These are phyloP conservation scores for Chlorencoelia australis DNA, from an alignment of 2,329 filamentous ascomycete species.

Conservation along the genomic window DNA sequence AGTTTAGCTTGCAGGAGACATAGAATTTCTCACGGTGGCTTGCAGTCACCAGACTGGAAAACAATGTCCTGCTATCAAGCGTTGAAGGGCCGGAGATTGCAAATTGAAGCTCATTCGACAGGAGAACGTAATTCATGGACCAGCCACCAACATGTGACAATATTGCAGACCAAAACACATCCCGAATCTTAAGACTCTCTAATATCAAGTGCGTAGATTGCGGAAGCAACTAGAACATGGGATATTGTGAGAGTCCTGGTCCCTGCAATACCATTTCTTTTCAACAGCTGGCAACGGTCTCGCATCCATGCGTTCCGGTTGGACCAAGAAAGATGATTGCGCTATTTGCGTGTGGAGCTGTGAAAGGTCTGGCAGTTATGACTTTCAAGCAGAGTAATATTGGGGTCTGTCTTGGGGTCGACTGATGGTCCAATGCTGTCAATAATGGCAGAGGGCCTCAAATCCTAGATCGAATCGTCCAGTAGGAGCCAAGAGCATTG, in stretches of 20 bases:
- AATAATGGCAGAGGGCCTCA: conserved; percentile 10
- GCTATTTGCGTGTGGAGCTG: background rate
- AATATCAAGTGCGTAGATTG: conserved; percentile 9
- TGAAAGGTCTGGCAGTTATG: conserved; percentile 9
- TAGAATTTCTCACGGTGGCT: conserved; percentile 17
- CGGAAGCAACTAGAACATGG: conserved; percentile 5
- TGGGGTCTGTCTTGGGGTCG: conserved; percentile 11
- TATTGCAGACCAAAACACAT: conserved; percentile 5
- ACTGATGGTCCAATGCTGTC: conserved; percentile 14
- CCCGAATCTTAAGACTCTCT: conserved; percentile 1
- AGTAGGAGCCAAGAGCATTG: conserved; percentile 12
- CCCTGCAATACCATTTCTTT: no score
- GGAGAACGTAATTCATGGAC: conserved; percentile 6
- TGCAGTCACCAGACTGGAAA: conserved; percentile 21
- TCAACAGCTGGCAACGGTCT: no score
- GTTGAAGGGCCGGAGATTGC: conserved; percentile 3
- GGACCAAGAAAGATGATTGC: background rate
- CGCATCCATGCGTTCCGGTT: no score
- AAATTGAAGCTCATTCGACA: conserved; percentile 1
- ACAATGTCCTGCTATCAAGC: conserved; percentile 9
- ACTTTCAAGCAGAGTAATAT: conserved; percentile 11
- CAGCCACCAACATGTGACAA: conserved; percentile 8
- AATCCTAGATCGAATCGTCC: conserved; percentile 11
- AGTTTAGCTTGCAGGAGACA: no score
- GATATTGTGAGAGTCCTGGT: background rate